Percentiles rank a stretch among this genome's conserved stretches.
Evolutionary conservation across 2,329 filamentous ascomycete genomes (phyloP).

Genomic region (Verticillium zaregamsianum): DNA sequence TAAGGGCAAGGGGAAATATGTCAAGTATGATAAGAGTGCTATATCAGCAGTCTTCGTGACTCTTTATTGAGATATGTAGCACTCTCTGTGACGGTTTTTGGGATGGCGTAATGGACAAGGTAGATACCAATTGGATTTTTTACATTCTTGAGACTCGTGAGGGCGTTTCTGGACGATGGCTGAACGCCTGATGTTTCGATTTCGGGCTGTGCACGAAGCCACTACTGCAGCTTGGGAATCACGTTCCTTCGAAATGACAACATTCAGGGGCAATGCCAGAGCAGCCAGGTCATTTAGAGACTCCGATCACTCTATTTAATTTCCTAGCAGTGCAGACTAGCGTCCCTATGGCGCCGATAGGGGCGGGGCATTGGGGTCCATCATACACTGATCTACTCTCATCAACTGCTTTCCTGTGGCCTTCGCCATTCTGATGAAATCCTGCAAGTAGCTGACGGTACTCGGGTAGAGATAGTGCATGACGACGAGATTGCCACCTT

Average conservation of each 20-base stretch:
- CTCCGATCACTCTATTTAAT: no score
- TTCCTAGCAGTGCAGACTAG: no score
- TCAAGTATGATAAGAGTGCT: slow-evolving; percentile 88
- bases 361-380: no score
- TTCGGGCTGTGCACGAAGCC: not conserved
- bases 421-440: no score
- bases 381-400: no score
- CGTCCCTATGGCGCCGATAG: no score
- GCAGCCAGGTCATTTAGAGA: not conserved
- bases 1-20: slow-evolving; percentile 96
- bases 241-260: not conserved
- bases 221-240: no score
- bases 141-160: not conserved
- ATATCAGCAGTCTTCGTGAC: slow-evolving; percentile 64
- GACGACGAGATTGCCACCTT: no score
- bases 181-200: no score
- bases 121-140: not conserved
- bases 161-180: not conserved
- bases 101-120: not conserved
- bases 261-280: not conserved
- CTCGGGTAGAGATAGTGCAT: no score
- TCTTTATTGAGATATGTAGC: slow-evolving; percentile 30
- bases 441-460: no score
- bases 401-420: no score
- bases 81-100: not conserved